Conservation (phyloP, 257 asterid species). For the Scutellaria minor region DNA sequence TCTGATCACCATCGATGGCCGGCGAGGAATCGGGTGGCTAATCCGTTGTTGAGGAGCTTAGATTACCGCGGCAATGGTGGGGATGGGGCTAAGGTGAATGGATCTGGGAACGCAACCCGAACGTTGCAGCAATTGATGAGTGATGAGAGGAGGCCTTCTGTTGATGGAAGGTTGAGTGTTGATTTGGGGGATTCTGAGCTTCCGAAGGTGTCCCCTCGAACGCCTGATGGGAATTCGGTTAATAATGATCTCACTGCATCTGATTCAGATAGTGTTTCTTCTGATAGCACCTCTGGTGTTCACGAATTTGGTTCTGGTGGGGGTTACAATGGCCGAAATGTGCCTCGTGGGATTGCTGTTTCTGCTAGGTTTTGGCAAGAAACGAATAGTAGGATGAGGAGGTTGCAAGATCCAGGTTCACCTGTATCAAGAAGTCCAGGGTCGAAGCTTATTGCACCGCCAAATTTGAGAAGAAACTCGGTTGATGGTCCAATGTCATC, state of each 20-base stretch:
- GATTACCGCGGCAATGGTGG: slow-evolving; percentile 56
- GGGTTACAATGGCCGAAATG: slow-evolving; percentile 44
- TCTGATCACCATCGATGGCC: slow-evolving; percentile 95
- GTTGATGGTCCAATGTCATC: slow-evolving; percentile 62
- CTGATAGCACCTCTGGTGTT: slow-evolving; percentile 88
- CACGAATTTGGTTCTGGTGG: slow-evolving; percentile 62
- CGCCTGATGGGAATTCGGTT: slow-evolving; percentile 51
- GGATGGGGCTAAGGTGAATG: slow-evolving; percentile 56
- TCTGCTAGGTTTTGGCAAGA: slow-evolving; percentile 98
- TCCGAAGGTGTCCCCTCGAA: slow-evolving; percentile 45
- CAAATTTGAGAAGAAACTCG: slow-evolving; percentile 62
- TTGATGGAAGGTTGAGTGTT: slow-evolving; percentile 69
- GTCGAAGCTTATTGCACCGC: slow-evolving; percentile 60
- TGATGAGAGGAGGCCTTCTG: slow-evolving; percentile 78
- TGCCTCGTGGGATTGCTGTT: slow-evolving; percentile 71
- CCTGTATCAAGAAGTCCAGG: slow-evolving; percentile 66
- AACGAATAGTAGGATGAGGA: slow-evolving; percentile 82
- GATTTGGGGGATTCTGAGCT: slow-evolving; percentile 67
- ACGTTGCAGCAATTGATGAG: slow-evolving; percentile 67
- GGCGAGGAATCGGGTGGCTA: slow-evolving; percentile 57
- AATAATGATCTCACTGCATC: slow-evolving; percentile 73
- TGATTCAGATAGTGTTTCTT: slow-evolving; percentile 93
- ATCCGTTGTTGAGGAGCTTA: slow-evolving; percentile 68
- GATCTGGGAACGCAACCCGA: slow-evolving; percentile 63
- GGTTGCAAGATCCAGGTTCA: slow-evolving; percentile 89